phyloP scores from a whole-genome alignment of 2,329 filamentous ascomycete species.

The Metarhizium brunneum region DNA sequence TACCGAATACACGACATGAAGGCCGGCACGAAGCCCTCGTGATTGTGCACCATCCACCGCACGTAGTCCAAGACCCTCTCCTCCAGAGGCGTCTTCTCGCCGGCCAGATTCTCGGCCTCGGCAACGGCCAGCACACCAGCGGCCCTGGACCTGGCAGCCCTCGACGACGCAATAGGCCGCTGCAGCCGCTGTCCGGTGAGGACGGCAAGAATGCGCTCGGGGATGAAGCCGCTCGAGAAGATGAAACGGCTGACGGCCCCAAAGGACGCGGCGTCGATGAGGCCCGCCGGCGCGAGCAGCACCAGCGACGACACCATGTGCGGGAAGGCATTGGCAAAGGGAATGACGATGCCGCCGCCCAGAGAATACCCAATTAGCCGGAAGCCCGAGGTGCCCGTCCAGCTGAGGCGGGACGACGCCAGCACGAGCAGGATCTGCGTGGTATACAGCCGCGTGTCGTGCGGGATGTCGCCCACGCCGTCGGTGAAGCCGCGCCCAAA shows the following conservation, averaged over 20 bases:
- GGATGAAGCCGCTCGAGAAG: conserved; percentile 46
- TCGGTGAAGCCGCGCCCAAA: conserved; percentile 62
- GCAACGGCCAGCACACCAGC: conserved; percentile 27
- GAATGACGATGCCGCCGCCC: conserved; percentile 67
- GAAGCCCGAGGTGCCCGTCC: conserved; percentile 52
- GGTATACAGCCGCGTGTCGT: conserved; percentile 65
- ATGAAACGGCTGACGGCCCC: conserved; percentile 38
- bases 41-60: conserved; percentile 47
- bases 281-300: conserved; percentile 69
- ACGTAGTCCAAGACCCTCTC: conserved; percentile 39
- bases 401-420: conserved; percentile 58
- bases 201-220: conserved; percentile 38
- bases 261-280: conserved; percentile 52
- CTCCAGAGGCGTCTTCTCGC: conserved; percentile 29
- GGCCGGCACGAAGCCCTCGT: conserved; percentile 48
- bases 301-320: conserved; percentile 59
- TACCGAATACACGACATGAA: conserved; percentile 50
- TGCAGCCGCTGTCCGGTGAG: conserved; percentile 40
- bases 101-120: conserved; percentile 21
- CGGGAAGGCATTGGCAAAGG: conserved; percentile 67
- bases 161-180: conserved; percentile 35
- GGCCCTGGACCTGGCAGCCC: conserved; percentile 15
- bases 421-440: conserved; percentile 64
- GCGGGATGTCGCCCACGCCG: conserved; percentile 54
- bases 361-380: conserved; percentile 72